Base-by-base conservation (phyloP, 805 yeast species). In the Kluyveromyces nonfermentans region DNA sequence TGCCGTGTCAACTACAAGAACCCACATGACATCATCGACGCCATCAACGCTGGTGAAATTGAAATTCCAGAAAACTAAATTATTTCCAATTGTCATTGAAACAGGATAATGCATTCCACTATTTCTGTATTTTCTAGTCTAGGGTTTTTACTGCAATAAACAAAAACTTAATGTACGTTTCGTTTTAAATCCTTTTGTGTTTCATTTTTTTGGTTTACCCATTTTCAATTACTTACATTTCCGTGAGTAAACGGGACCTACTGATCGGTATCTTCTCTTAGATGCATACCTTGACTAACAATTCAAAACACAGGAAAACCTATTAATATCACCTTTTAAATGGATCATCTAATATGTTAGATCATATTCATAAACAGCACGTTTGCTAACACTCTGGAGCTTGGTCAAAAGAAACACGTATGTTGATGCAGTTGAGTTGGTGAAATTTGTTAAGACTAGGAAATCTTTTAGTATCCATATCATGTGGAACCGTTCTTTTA, bases 1-100 rank as follows among this genome's bases (percentile, higher is more conserved):
- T 89, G 96, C 78, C 89, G 97, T 77, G 97, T 93, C 70, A 90
- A 88, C 75, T 94, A 89, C 77, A 90, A 93, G 82, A 90, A 90
- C 82, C 96, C 98, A 63, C 97, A 93, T 72, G 97, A 85, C 74
- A 83, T 90, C 77, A 90, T 93, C 68, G 98, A 89, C 63, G 96
- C 90, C 72, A 93, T 93, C 73, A 81, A 90, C 78, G 90, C 83
- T 73, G 98, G 98, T 75, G 96, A 88, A 75, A 82, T 93, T 69
- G 97, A 90, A 60, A 71, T 68, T 57, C 65, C 65, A 58, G 63
- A 52, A 53, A 59, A 54, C 60, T 62, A 61, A 62, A 54, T 43
- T 49, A 48, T 40, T 43, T 42, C 44, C 42, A 48, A 49, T 51
- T 47, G 43, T 42, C 50, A 59, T 51, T 50, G 47, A 47, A 50